Conservation (phyloP, 305 asterid genomes). For the Fraxinus sp. region DNA sequence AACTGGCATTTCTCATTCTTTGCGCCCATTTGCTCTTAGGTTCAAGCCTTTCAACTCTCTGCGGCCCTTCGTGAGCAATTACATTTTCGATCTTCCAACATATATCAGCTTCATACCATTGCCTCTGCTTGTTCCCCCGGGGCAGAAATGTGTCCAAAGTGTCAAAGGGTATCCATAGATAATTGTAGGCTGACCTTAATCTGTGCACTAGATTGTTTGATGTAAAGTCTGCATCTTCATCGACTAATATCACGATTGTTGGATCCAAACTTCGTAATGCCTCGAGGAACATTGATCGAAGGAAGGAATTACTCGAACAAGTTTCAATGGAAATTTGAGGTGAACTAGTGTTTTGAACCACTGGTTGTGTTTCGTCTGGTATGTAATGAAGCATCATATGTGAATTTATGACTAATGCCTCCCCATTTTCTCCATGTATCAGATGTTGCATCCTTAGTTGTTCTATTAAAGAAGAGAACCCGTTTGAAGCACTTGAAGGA, state of each 20-base stretch:
- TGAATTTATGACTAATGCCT: constrained; percentile 79
- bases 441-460: constrained; percentile 57
- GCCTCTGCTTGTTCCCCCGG: constrained; percentile 67
- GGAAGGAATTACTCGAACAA: constrained; percentile 21
- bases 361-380: constrained; percentile 64
- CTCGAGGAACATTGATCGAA: constrained; percentile 56
- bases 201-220: constrained; percentile 56
- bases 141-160: constrained; percentile 76
- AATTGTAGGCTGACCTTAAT: constrained; percentile 76
- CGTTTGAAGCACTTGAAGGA: constrained; percentile 52
- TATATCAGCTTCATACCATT: constrained; percentile 87
- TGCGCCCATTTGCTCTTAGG: constrained; percentile 66
- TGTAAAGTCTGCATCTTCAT: constrained; percentile 90
- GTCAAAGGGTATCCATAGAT: constrained; percentile 90
- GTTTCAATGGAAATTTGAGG: not conserved
- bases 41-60: constrained; percentile 76
- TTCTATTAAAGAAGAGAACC: constrained; percentile 58
- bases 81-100: constrained; percentile 89
- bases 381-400: constrained; percentile 93
- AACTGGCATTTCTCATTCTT: constrained; percentile 64
- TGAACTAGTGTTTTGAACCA: not conserved
- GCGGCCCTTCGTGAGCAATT: constrained; percentile 66
- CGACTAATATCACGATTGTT: constrained; percentile 53
- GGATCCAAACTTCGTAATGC: constrained; percentile 62
- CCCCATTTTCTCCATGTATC: constrained; percentile 38